Evolutionary conservation across 2,329 filamentous ascomycete species (phyloP).

Genomic region (Phaeosphaeriaceae sp.): DNA sequence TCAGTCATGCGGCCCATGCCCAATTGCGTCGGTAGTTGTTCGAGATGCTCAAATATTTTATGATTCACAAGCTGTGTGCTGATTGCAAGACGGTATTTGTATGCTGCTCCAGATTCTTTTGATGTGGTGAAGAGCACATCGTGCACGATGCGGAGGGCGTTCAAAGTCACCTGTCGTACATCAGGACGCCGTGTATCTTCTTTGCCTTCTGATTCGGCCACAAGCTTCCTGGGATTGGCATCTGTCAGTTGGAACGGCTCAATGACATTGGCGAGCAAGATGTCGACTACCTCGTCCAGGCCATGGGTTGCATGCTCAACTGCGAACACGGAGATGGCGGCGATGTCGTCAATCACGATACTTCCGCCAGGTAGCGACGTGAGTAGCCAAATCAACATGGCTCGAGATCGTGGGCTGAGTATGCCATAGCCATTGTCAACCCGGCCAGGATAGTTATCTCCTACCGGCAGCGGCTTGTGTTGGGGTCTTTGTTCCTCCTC

Average conservation of each 20-base stretch:
- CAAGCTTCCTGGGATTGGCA: constrained; percentile 65
- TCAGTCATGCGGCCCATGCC: constrained; percentile 81
- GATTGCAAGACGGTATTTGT: constrained; percentile 84
- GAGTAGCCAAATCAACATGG: constrained; percentile 84
- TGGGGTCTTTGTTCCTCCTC: constrained; percentile 64
- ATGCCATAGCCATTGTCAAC: constrained; percentile 37
- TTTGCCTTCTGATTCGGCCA: constrained; percentile 24
- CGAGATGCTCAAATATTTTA: constrained; percentile 76
- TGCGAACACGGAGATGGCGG: constrained; percentile 84
- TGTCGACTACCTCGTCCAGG: constrained; percentile 88
- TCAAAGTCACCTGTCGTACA: constrained; percentile 43
- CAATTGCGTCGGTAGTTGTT: constrained; percentile 72
- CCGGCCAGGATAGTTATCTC: constrained; percentile 37
- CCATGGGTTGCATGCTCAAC: constrained; percentile 85
- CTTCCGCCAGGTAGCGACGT: constrained; percentile 78
- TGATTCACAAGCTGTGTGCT: constrained; percentile 72
- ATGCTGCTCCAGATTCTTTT: constrained; percentile 51
- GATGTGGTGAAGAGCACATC: constrained; percentile 75
- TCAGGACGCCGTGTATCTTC: constrained; percentile 30
- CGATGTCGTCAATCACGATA: constrained; percentile 81
- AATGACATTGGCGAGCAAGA: constrained; percentile 82
- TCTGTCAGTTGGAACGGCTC: constrained; percentile 75
- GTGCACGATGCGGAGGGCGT: constrained; percentile 76
- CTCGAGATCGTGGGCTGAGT: constrained; percentile 45
- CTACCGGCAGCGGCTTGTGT: constrained; percentile 31